A percentile compares a stretch with the other conserved stretches of the same genome.
Evolutionary conservation across 1,284 basidiomycete species (phyloP).

Genomic region (Cutaneotrichosporon cutaneum): DNA sequence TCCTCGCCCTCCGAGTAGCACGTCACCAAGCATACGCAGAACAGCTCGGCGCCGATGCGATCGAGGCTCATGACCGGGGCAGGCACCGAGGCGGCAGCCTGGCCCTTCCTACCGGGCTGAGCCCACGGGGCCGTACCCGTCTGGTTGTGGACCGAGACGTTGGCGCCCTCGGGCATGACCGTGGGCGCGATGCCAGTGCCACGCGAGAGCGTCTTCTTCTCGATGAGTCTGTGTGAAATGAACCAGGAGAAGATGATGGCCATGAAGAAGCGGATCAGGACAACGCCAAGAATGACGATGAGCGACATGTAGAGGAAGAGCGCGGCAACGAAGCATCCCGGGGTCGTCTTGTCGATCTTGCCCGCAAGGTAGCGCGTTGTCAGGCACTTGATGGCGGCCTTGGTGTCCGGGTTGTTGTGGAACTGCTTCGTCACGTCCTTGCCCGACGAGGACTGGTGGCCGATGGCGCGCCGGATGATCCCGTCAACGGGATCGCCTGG

Average conservation of each 20-base stretch:
- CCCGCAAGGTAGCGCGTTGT: conserved; percentile 84
- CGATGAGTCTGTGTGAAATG: conserved; percentile 73
- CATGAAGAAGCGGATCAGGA: conserved; percentile 91
- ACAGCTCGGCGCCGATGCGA: conserved; percentile 89
- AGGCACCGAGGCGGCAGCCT: conserved; percentile 44
- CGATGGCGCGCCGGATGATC: conserved; percentile 74
- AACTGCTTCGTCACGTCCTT: conserved; percentile 89
- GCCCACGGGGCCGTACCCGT: conserved; percentile 94
- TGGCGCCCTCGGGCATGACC: conserved; percentile 92
- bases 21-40: conserved; percentile 91
- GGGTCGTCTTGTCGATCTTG: conserved; percentile 92
- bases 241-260: conserved; percentile 97
- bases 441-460: conserved; percentile 61
- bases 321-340: conserved; percentile 89
- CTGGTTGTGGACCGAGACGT: conserved; percentile 79
- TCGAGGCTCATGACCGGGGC: conserved; percentile 73
- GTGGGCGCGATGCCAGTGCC: conserved; percentile 80
- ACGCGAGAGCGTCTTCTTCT: conserved; percentile 69
- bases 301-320: conserved; percentile 90
- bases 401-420: conserved; percentile 66
- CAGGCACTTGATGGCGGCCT: conserved; percentile 72
- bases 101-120: conserved; percentile 1
- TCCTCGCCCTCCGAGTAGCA: conserved; percentile 98
- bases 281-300: conserved; percentile 84
- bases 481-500: conserved; percentile 74